These are phyloP conservation scores for Medicago arabica DNA, from an alignment of 306 rosid species.

Conservation along the genomic window DNA sequence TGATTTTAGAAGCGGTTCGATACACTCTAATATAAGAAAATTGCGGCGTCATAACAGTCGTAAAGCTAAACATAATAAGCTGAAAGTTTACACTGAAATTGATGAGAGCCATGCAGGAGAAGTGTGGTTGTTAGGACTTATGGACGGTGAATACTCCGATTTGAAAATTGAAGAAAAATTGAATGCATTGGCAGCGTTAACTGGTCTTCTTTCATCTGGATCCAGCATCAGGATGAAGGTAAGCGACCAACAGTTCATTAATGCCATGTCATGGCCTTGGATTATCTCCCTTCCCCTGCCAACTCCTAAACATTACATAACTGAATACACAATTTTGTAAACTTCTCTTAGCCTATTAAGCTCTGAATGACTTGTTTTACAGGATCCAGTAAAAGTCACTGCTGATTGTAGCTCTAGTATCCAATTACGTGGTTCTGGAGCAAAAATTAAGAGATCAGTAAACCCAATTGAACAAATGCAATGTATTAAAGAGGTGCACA, in stretches of 20 bases:
- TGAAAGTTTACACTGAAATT: constrained; percentile 67
- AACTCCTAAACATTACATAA: constrained; percentile 5
- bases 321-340: constrained; percentile 7
- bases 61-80: constrained; percentile 50
- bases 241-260: constrained; percentile 36
- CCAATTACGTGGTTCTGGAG: constrained; percentile 75
- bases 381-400: constrained; percentile 59
- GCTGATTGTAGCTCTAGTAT: constrained; percentile 62
- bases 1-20: constrained; percentile 65
- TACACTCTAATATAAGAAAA: constrained; percentile 48
- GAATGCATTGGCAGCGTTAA: constrained; percentile 78
- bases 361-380: constrained; percentile 33
- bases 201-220: constrained; percentile 86
- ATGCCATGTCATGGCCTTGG: constrained; percentile 10
- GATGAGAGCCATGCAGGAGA: constrained; percentile 96
- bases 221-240: constrained; percentile 83
- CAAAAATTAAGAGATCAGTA: constrained; percentile 82
- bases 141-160: constrained; percentile 93
- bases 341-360: constrained; percentile 20
- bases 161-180: constrained; percentile 88
- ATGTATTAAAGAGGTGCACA: constrained; percentile 46
- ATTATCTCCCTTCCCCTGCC: constrained; percentile 21
- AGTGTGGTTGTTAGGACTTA: constrained; percentile 87
- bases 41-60: constrained; percentile 38
- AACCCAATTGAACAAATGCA: constrained; percentile 56